Conservation (phyloP, 768 basidiomycete genomes). For the Vararia minispora region DNA sequence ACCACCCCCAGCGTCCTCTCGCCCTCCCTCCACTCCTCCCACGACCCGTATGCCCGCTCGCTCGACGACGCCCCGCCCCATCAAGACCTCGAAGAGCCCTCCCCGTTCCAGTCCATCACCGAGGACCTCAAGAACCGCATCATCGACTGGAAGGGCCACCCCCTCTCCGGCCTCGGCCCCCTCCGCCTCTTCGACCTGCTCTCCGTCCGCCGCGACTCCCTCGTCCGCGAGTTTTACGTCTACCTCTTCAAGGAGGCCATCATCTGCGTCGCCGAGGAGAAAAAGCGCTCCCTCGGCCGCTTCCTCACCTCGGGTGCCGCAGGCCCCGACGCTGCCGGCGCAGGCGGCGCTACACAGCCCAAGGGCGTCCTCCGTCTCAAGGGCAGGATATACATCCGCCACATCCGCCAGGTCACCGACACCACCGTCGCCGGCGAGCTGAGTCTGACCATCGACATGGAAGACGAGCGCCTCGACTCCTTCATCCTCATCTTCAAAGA, state of each 20-base stretch:
- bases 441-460: conserved; percentile 96
- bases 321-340: conserved; percentile 31
- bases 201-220: conserved; percentile 77
- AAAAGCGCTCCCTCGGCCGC: conserved; percentile 70
- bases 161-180: conserved; percentile 77
- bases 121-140: conserved; percentile 86
- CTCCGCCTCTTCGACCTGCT: conserved; percentile 90
- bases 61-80: not conserved
- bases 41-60: conserved; percentile 7
- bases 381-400: conserved; percentile 90
- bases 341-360: conserved; percentile 33
- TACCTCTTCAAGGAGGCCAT: conserved; percentile 98
- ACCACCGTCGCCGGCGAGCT: conserved; percentile 71
- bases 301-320: conserved; percentile 54
- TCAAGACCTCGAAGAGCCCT: conserved; percentile 37
- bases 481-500: conserved; percentile 97
- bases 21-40: conserved; percentile 4
- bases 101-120: conserved; percentile 75
- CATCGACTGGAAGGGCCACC: conserved; percentile 94
- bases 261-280: conserved; percentile 91
- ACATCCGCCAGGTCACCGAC: conserved; percentile 84
- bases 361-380: conserved; percentile 82
- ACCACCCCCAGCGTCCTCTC: conserved; percentile 19
- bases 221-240: conserved; percentile 89
- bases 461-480: conserved; percentile 84